These are phyloP conservation scores for Sanghuangporus weigelae DNA, from an alignment of 1,284 basidiomycete genomes.

Conservation along the genomic window DNA sequence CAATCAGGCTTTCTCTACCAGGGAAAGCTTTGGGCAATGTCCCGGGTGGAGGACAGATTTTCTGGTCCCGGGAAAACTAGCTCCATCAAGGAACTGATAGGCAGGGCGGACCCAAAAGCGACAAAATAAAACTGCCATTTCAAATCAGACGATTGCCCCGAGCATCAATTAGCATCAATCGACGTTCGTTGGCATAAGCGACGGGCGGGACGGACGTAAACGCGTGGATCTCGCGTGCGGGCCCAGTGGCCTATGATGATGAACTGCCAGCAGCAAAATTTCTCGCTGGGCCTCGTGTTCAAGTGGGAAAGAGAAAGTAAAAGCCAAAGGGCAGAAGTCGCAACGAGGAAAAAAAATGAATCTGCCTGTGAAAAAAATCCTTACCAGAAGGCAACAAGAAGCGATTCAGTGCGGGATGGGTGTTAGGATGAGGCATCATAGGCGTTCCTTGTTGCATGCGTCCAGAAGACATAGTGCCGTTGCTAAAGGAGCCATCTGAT, in stretches of 20 bases:
- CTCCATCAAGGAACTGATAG: not conserved
- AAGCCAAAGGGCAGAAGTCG: not conserved
- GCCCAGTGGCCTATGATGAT: not conserved
- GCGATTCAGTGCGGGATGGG: conserved; percentile 16
- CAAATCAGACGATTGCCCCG: not conserved
- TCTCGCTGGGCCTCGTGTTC: not conserved
- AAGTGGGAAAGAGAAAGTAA: not conserved
- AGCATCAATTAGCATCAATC: not conserved
- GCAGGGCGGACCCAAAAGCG: not conserved
- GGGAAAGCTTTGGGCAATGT: not conserved
- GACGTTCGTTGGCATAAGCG: not conserved
- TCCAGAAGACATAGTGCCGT: not conserved
- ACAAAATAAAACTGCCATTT: not conserved
- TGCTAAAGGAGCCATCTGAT: conserved; percentile 21
- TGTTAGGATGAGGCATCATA: conserved; percentile 16
- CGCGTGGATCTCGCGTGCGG: not conserved
- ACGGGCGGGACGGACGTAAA: not conserved
- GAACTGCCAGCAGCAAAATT: not conserved
- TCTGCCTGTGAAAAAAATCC: not conserved
- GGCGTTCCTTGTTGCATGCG: conserved; percentile 12
- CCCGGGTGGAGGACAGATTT: not conserved
- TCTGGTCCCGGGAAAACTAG: not conserved
- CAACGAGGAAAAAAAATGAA: not conserved
- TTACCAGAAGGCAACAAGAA: conserved; percentile 19
- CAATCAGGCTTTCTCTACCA: not conserved